Evolutionary conservation across 192 early-diverging fungal genomes (phyloP).

Genomic region (Jimgerdemannia lactiflua): DNA sequence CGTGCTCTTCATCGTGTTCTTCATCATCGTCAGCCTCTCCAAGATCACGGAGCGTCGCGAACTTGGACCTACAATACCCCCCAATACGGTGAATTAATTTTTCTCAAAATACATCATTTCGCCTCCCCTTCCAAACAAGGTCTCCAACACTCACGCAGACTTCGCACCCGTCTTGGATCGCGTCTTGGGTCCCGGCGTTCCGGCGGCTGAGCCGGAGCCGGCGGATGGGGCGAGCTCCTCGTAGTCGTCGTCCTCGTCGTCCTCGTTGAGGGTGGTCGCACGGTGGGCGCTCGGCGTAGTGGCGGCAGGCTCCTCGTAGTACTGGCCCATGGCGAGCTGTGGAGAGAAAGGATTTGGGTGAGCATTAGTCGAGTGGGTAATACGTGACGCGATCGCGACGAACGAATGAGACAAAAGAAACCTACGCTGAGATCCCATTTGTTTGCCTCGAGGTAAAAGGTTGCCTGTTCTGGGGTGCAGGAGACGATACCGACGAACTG

Average conservation of each 20-base stretch:
- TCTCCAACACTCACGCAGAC: neutral
- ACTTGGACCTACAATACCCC: too few species aligned
- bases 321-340: constrained; percentile 65
- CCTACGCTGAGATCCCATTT: constrained; percentile 78
- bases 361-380: neutral
- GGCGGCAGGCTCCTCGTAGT: constrained; percentile 49
- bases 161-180: neutral
- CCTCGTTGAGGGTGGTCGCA: constrained; percentile 11
- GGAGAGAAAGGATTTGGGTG: neutral
- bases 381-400: neutral
- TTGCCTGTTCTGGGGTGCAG: constrained; percentile 53
- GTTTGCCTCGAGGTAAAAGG: constrained; percentile 72
- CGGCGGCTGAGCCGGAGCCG: neutral
- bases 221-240: neutral
- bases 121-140: neutral
- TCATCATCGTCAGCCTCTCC: too few species aligned
- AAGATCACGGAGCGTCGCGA: too few species aligned
- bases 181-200: neutral
- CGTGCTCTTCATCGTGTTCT: constrained; percentile 49
- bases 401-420: neutral
- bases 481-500: constrained; percentile 56
- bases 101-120: neutral
- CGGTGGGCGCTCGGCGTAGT: constrained; percentile 4
- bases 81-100: neutral
- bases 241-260: constrained; percentile 32